A percentile compares a stretch with the other conserved stretches of the same genome.
phyloP scores from a whole-genome alignment of 2,329 filamentous ascomycete species.

The Sphaerulina vaccinii region DNA sequence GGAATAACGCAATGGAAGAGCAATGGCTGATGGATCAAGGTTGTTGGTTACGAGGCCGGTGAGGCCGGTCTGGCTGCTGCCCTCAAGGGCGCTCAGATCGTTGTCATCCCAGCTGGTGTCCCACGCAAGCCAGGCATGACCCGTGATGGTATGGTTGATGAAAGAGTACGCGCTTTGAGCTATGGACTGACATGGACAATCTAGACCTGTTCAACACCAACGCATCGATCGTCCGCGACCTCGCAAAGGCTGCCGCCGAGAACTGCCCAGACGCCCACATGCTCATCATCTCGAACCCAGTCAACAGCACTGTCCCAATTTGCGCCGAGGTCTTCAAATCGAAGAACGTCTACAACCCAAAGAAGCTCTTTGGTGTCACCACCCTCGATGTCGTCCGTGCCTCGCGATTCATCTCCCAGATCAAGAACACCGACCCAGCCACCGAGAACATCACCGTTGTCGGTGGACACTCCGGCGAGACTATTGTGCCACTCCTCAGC shows the following conservation, averaged over 20 bases:
- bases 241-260: slow-evolving; percentile 91
- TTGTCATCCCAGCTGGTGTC: slow-evolving; percentile 97
- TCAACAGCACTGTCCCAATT: slow-evolving; percentile 99
- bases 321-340: slow-evolving; percentile 95
- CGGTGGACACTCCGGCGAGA: slow-evolving; percentile 95
- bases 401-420: slow-evolving; percentile 93
- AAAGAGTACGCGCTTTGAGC: neutral
- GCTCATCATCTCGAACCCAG: slow-evolving; percentile 96
- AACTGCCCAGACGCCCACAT: slow-evolving; percentile 89
- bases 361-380: slow-evolving; percentile 98
- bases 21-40: slow-evolving; percentile 44
- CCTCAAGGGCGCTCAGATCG: slow-evolving; percentile 85
- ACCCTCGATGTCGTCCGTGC: slow-evolving; percentile 98
- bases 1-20: neutral
- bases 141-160: slow-evolving; percentile 69
- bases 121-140: slow-evolving; percentile 99
- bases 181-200: neutral
- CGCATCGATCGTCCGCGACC: slow-evolving; percentile 96
- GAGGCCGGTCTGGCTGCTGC: slow-evolving; percentile 70
- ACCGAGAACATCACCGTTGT: slow-evolving; percentile 94
- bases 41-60: slow-evolving; percentile 79
- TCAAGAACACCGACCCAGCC: slow-evolving; percentile 86
- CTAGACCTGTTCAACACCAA: slow-evolving; percentile 99
- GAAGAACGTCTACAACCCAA: slow-evolving; percentile 95
- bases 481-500: slow-evolving; percentile 96